Conservation (phyloP, 2,329 filamentous ascomycete species). For the Coniochaeta ligniaria region DNA sequence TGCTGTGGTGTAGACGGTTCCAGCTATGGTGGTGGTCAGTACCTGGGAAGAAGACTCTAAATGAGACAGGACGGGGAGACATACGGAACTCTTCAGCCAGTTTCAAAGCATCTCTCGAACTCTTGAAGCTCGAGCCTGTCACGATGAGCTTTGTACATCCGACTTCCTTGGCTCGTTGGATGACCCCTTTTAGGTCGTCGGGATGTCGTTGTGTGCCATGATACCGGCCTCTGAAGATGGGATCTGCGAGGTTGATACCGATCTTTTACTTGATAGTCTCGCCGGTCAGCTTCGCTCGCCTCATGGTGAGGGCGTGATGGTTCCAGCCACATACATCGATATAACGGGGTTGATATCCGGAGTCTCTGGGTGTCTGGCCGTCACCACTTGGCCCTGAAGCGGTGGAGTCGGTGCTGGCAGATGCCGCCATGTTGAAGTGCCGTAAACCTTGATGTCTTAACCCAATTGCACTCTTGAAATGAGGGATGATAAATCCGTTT, state of each 20-base stretch:
- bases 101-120: conserved; percentile 67
- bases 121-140: conserved; percentile 79
- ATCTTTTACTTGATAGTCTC: conserved; percentile 42
- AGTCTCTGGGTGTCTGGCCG: neutral
- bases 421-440: neutral
- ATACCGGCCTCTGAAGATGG: conserved; percentile 79
- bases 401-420: neutral
- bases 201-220: conserved; percentile 71
- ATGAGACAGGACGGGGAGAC: conserved; percentile 18
- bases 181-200: conserved; percentile 66
- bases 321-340: conserved; percentile 47
- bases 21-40: conserved; percentile 42
- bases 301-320: neutral
- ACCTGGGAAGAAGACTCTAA: too few species aligned
- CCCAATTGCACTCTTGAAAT: neutral
- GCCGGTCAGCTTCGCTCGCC: conserved; percentile 1
- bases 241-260: conserved; percentile 93
- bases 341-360: conserved; percentile 40
- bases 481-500: neutral
- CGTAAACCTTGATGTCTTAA: neutral
- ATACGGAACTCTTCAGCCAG: conserved; percentile 69
- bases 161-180: conserved; percentile 68
- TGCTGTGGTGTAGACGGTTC: conserved; percentile 79
- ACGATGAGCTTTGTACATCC: conserved; percentile 89
- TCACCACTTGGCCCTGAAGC: neutral